A percentile compares a stretch with the other conserved stretches of the same genome.
These are phyloP conservation scores for Erysiphe pisi DNA, from an alignment of 2,329 filamentous ascomycete genomes.

Conservation along the genomic window DNA sequence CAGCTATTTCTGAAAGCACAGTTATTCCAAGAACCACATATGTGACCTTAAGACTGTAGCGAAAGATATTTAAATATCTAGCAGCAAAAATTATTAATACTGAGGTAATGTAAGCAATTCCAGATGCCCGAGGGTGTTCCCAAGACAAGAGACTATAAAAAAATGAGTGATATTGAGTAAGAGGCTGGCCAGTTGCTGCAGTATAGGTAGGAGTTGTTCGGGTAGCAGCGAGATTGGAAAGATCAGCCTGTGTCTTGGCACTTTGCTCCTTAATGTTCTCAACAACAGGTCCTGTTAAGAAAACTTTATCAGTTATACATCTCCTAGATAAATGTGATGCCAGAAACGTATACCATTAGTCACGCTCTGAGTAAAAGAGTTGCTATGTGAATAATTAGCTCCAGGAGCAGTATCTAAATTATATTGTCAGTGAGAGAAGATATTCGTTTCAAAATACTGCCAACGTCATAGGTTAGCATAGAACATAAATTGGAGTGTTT, in stretches of 20 bases:
- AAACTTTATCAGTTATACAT: not conserved
- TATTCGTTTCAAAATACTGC: not conserved
- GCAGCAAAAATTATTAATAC: slow-evolving; percentile 51
- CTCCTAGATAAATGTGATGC: not conserved
- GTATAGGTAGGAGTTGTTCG: slow-evolving; percentile 46
- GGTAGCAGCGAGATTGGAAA: slow-evolving; percentile 48
- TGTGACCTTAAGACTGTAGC: slow-evolving; percentile 55
- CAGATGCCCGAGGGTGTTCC: slow-evolving; percentile 57
- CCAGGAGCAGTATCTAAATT: not conserved
- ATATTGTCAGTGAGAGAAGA: not conserved
- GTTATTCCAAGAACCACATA: slow-evolving; percentile 53
- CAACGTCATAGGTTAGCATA: not conserved
- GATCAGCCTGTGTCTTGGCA: slow-evolving; percentile 47
- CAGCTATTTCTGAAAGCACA: slow-evolving; percentile 49
- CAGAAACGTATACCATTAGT: not conserved
- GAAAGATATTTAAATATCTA: slow-evolving; percentile 55
- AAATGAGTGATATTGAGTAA: slow-evolving; percentile 61
- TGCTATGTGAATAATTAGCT: not conserved
- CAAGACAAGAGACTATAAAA: slow-evolving; percentile 60
- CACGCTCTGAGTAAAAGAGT: not conserved
- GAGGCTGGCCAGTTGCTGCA: slow-evolving; percentile 50
- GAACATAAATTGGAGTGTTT: not conserved
- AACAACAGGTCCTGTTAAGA: slow-evolving; percentile 46
- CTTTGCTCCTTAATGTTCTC: slow-evolving; percentile 49
- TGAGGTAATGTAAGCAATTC: slow-evolving; percentile 50